Percentiles rank a stretch among this genome's conserved stretches.
These are phyloP conservation scores for Ophiocordyceps unilateralis DNA, from an alignment of 2,329 filamentous ascomycete genomes.

Conservation along the genomic window DNA sequence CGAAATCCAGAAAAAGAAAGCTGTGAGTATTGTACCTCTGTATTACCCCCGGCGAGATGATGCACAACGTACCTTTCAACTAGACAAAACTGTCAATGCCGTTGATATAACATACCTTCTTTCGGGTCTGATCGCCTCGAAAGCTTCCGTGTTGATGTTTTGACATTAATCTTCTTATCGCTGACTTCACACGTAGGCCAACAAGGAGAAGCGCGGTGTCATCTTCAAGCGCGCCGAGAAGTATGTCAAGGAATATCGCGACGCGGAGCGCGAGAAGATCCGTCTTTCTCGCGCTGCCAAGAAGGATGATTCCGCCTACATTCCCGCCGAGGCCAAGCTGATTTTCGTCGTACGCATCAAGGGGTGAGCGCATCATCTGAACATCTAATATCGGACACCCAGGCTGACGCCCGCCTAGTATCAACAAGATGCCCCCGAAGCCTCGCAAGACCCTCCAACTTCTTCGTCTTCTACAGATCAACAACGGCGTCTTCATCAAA, in stretches of 20 bases:
- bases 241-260: constrained; percentile 99
- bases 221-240: constrained; percentile 99
- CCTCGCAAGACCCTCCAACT: constrained; percentile 99
- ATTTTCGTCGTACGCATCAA: constrained; percentile 99
- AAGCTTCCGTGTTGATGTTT: constrained; percentile 8
- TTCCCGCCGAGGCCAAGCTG: constrained; percentile 87
- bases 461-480: constrained; percentile 98
- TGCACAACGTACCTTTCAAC: constrained; percentile 79
- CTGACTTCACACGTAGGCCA: constrained; percentile 47
- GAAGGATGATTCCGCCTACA: constrained; percentile 83
- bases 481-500: constrained; percentile 97
- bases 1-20: constrained; percentile 72
- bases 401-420: constrained; percentile 36
- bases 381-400: background rate
- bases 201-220: constrained; percentile 94
- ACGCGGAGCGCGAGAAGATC: constrained; percentile 96
- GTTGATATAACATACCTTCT: constrained; percentile 90
- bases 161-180: constrained; percentile 5
- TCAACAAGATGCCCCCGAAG: constrained; percentile 99
- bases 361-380: constrained; percentile 45
- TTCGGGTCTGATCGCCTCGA: constrained; percentile 77
- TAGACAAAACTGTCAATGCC: constrained; percentile 82
- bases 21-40: constrained; percentile 49
- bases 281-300: constrained; percentile 80
- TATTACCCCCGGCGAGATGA: constrained; percentile 41